Conservation (phyloP, 176 grass and related monocot genomes). For the Oryza longistaminata region DNA sequence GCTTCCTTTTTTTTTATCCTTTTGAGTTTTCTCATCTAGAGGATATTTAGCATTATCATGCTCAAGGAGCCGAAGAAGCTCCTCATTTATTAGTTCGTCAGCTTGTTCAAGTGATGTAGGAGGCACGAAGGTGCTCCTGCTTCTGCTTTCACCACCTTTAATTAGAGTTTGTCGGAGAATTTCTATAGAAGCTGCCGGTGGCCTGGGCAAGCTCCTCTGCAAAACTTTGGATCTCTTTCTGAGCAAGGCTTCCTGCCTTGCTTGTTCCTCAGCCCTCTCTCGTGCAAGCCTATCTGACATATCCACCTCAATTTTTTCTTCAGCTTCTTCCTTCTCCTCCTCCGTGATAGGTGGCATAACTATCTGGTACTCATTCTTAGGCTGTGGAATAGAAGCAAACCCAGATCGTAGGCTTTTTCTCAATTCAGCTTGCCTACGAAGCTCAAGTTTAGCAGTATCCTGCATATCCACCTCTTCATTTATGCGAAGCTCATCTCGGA, state of each 20-base stretch:
- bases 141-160: conserved; percentile 72
- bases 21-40: conserved; percentile 59
- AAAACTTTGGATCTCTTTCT: conserved; percentile 96
- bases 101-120: conserved; percentile 86
- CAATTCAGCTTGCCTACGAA: conserved; percentile 68
- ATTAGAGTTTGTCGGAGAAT: conserved; percentile 70
- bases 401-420: conserved; percentile 63
- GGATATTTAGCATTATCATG: conserved; percentile 95
- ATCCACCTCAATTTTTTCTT: conserved; percentile 87
- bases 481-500: conserved; percentile 76
- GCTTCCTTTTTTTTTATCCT: conserved; percentile 69
- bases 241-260: conserved; percentile 68
- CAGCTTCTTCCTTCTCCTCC: conserved; percentile 62
- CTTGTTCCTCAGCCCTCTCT: conserved; percentile 73
- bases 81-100: conserved; percentile 77
- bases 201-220: conserved; percentile 85
- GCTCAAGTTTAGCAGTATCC: conserved; percentile 63
- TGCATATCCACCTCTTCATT: conserved; percentile 83
- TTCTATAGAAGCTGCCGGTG: conserved; percentile 65
- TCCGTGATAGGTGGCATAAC: conserved; percentile 67
- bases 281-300: conserved; percentile 79
- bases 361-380: conserved; percentile 93
- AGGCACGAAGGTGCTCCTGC: conserved; percentile 73
- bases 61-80: conserved; percentile 72
- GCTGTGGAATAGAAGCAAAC: conserved; percentile 69